Evolutionary conservation across 2,329 filamentous ascomycete species (phyloP).

Genomic region (Myotisia sp.): DNA sequence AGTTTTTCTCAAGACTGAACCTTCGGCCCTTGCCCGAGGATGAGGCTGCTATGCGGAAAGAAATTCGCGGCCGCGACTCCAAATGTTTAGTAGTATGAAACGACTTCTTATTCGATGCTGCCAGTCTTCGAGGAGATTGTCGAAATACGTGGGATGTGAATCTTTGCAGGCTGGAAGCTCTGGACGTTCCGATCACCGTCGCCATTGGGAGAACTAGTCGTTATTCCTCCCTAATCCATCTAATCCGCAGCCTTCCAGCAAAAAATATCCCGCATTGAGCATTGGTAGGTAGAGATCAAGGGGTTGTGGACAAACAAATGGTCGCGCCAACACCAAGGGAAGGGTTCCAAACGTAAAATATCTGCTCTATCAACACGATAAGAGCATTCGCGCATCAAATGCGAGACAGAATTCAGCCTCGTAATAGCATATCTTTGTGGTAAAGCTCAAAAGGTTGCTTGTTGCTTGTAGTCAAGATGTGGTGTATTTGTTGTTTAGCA

Average conservation of each 20-base stretch:
- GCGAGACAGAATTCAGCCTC: no score
- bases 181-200: slow-evolving; percentile 1
- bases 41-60: slow-evolving; percentile 59
- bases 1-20: slow-evolving; percentile 53
- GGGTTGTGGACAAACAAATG: no score
- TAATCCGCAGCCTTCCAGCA: slow-evolving; percentile 1
- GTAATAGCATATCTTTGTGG: no score
- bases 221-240: slow-evolving; percentile 1
- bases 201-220: slow-evolving; percentile 1
- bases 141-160: not conserved
- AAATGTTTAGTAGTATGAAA: slow-evolving; percentile 19
- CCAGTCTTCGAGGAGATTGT: not conserved
- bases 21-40: slow-evolving; percentile 58
- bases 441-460: no score
- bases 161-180: slow-evolving; percentile 1
- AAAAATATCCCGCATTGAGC: not conserved
- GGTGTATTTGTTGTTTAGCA: no score
- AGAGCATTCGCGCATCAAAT: no score
- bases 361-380: no score
- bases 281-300: no score
- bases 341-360: no score
- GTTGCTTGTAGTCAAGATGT: no score
- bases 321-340: no score
- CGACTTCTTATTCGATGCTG: slow-evolving; percentile 8
- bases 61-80: slow-evolving; percentile 31